Base-by-base conservation (phyloP, 129 eudicot genomes). In the Flaveria sonorensis region DNA sequence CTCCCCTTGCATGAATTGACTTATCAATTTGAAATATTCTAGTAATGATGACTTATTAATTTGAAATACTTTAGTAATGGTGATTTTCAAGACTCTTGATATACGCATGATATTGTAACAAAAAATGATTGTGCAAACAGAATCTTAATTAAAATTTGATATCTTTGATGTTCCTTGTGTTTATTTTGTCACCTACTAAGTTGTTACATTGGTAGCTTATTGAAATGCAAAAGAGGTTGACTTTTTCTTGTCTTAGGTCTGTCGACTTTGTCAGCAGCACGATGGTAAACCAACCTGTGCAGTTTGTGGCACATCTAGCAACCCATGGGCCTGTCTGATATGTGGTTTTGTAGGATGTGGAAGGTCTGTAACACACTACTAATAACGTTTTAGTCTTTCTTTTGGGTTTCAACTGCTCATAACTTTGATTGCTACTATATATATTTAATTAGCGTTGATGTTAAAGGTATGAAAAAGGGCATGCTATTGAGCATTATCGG, bases 321-420 rank as follows among this genome's bases (percentile, higher is more conserved):
- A 86, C 81, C 94, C 88, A n/a, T 92, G 98, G 90, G 85, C 83
- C 69, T 92, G 96, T 84, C 78, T 92, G 81, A 88, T 92, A 47
- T 92, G 98, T 90, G 98, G 96, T 55, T 92, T 92, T 88, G 92
- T 90, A 59, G 98, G 98, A 68, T 92, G 98, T 85, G 98, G 98
- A 85, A 92, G 98, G 98, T 92, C 11, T 36, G 13, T 11, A 81
- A 67, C 56, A 60, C 39, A 21, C 52, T 71, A 7, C 20, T 56
- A 70, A 26, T 56, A 57, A 56, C 21, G 9, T 48, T 48, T 56
- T 19, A 20, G 10, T 12, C 23, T 42, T 4, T 40, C 16, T 43
- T 16, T 24, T 24, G 48, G 59, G 43, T 30, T 63, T 32, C 66
- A 60, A 3, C 39, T 55, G 10, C 42, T 42, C 30, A 77, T 40